A percentile compares a stretch with the other conserved stretches of the same genome.
These are phyloP conservation scores for Colletotrichum limetticola DNA, from an alignment of 2,329 filamentous ascomycete species.

Conservation along the genomic window DNA sequence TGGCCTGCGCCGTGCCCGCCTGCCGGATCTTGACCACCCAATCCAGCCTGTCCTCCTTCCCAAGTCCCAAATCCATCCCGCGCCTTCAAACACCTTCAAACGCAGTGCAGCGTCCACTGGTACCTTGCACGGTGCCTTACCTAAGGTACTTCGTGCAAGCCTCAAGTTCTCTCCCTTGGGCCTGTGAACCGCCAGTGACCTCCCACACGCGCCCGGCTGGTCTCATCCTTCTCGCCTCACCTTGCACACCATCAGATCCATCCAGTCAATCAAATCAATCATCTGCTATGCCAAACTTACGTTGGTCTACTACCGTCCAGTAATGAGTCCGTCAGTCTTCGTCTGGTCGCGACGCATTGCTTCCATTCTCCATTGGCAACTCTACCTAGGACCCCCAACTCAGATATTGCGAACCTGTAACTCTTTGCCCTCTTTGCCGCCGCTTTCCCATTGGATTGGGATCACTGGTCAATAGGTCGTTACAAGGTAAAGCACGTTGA, in stretches of 20 bases:
- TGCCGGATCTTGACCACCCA: conserved; percentile 24
- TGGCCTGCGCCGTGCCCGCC: conserved; percentile 15
- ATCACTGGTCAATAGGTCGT: not conserved
- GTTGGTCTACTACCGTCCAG: not conserved
- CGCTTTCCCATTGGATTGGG: conserved; percentile 13
- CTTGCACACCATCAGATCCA: not conserved
- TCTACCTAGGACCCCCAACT: not conserved
- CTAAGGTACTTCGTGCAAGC: not conserved
- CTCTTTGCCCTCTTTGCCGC: conserved; percentile 6
- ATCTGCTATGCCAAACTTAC: not conserved
- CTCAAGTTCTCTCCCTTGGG: too few relatives aligned
- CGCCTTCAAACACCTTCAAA: conserved; percentile 4
- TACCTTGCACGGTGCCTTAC: not conserved
- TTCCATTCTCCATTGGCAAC: not conserved
- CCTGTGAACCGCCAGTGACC: not conserved
- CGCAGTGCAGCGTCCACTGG: not conserved
- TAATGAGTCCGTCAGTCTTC: not conserved
- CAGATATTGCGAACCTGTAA: too few relatives aligned
- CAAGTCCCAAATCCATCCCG: conserved; percentile 1
- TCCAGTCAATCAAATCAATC: not conserved
- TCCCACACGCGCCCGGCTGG: not conserved
- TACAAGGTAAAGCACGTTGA: conserved; percentile 36
- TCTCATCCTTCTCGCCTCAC: not conserved
- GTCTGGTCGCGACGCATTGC: not conserved
- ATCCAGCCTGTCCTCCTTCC: conserved; percentile 20